Percentiles rank a stretch among this genome's conserved stretches.
Conservation (phyloP, 1,139 yeast species). For the Kazachstania sp. region DNA sequence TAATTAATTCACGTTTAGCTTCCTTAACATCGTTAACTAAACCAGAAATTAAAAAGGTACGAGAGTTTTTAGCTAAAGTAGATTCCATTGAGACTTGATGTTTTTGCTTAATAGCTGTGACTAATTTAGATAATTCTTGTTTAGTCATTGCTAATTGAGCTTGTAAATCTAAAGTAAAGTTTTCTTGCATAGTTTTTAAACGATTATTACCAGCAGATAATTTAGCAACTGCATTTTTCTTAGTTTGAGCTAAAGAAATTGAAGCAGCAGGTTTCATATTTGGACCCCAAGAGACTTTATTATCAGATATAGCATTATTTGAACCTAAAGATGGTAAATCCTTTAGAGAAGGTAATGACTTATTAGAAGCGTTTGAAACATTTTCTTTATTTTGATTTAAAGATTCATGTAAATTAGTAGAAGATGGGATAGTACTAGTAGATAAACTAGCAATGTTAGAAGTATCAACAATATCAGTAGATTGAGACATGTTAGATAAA, state of each 20-base stretch:
- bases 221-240: conserved; percentile 12
- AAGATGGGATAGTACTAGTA: conserved; percentile 32
- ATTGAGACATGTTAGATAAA: background rate
- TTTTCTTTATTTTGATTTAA: background rate
- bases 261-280: conserved; percentile 36
- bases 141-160: conserved; percentile 58
- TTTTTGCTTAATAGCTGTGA: conserved; percentile 52
- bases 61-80: conserved; percentile 65
- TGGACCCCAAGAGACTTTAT: conserved; percentile 38
- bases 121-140: conserved; percentile 56
- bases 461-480: conserved; percentile 3
- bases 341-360: conserved; percentile 37
- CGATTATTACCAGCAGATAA: conserved; percentile 23
- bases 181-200: conserved; percentile 53
- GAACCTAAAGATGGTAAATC: conserved; percentile 73
- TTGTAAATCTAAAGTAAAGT: conserved; percentile 59
- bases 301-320: conserved; percentile 31
- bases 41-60: conserved; percentile 84
- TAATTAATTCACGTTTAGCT: conserved; percentile 72
- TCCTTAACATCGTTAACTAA: conserved; percentile 54
- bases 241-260: conserved; percentile 26
- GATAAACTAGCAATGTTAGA: conserved; percentile 5
- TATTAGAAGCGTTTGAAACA: conserved; percentile 17
- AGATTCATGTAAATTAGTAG: conserved; percentile 30
- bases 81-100: conserved; percentile 72